Base-by-base conservation (phyloP, 768 basidiomycete genomes). In the Amanita pseudoporphyria region DNA sequence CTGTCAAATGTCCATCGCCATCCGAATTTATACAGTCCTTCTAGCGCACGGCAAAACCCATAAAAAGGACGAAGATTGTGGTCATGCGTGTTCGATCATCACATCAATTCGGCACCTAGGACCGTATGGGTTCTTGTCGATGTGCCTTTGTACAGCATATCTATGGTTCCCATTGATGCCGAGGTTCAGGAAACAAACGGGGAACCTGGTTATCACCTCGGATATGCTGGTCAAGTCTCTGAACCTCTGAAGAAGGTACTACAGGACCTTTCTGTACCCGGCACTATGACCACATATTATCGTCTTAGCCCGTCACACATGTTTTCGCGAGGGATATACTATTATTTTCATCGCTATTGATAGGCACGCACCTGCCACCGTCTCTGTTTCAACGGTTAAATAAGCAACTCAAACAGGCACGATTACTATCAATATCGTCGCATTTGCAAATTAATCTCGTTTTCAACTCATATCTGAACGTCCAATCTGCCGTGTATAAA, bases 41-140 rank as follows among this genome's bases (percentile, higher is more conserved):
- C 49, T 50, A 50, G 49, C 30, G 30, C 40, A 22, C 49, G 49
- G 49, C 41, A 42, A 24, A 31, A n/a, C 31, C 49, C 49, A 50
- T 35, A 42, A 42, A 21, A 42, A 36, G 49, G n/a, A 33, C 31
- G 30, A 41, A 49, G 38, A 30, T 38, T 40, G 10, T 49, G 49
- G 49, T 35, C 49, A 50, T 42, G 32, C 40, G 49, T 18, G 6
- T 39, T 47, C 32, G 39, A 50, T 50, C 39, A 43, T 49, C 10
- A 50, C 16, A 50, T 43, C 31, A 32, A 36, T 35, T 18, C 32
- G 33, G 31, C 38, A 13, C n/a, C 26, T 16, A 21, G n/a, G 30
- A 12, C 19, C 33, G 16, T 18, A 30, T 16, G 18, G 18, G 10
- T 50, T 22, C 24, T 36, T 49, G 26, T 28, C 40, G 32, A 35